Percentiles rank a stretch among this genome's conserved stretches.
Conservation (phyloP, 768 basidiomycete species). For the Boletus rex-veris region DNA sequence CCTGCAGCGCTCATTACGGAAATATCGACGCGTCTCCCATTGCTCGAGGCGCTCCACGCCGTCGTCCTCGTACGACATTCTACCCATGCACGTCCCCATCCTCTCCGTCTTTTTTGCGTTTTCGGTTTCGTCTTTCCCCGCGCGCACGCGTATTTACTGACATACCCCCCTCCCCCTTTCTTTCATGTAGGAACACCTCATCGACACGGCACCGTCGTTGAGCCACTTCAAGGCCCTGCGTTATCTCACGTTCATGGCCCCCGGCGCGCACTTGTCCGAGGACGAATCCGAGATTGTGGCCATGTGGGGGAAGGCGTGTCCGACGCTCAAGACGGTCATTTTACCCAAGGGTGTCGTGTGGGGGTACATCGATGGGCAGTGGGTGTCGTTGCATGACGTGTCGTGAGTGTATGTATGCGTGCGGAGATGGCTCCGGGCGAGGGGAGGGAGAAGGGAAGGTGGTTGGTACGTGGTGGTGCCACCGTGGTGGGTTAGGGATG, state of each 20-base stretch:
- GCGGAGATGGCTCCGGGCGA: neutral
- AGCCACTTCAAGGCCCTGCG: conserved; percentile 40
- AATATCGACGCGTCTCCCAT: conserved; percentile 44
- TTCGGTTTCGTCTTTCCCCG: too few species aligned
- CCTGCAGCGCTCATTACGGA: conserved; percentile 45
- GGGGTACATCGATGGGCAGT: conserved; percentile 38
- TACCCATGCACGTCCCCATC: conserved; percentile 37
- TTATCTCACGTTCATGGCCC: conserved; percentile 62
- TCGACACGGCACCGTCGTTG: conserved; percentile 39
- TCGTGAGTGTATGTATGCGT: neutral
- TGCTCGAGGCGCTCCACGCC: conserved; percentile 58
- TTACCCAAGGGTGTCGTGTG: conserved; percentile 61
- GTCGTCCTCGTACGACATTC: conserved; percentile 52
- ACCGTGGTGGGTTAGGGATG: too few species aligned
- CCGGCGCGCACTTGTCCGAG: conserved; percentile 22
- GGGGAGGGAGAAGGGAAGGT: too few species aligned
- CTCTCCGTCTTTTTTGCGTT: too few species aligned
- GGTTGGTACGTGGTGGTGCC: too few species aligned
- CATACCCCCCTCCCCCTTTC: neutral
- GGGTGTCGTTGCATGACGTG: conserved; percentile 22
- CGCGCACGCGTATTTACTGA: neutral
- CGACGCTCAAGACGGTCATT: conserved; percentile 61
- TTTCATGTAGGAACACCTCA: conserved; percentile 37
- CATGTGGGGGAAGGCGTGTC: conserved; percentile 55
- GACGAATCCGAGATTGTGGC: conserved; percentile 52